Evolutionary conservation across 192 early-diverging fungal species (phyloP).

Genomic region (Coemansia sp.): DNA sequence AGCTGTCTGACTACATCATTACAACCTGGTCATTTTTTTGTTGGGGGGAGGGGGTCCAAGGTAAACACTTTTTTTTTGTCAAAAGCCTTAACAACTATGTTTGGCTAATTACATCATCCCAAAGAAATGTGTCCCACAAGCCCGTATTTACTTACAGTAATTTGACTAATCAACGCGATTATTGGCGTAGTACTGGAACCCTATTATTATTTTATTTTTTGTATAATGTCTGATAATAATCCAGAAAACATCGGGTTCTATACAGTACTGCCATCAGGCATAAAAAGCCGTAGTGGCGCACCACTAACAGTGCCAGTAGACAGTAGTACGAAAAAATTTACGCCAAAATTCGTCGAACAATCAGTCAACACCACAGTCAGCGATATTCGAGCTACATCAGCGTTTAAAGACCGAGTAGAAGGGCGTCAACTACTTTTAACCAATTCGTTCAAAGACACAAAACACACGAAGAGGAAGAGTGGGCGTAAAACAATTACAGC

Average conservation of each 20-base stretch:
- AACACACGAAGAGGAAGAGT: not conserved
- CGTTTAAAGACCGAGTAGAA: constrained; percentile 40
- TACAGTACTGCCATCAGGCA: constrained; percentile 19
- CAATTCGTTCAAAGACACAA: constrained; percentile 38
- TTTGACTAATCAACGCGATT: not conserved
- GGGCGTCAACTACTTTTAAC: constrained; percentile 42
- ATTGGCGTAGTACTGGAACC: not conserved
- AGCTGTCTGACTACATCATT: too few species aligned
- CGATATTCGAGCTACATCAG: constrained; percentile 14
- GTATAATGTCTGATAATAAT: not conserved
- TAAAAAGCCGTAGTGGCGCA: constrained; percentile 26
- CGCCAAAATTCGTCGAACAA: constrained; percentile 26
- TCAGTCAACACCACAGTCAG: constrained; percentile 21
- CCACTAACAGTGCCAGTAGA: constrained; percentile 32
- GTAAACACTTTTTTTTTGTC: too few species aligned
- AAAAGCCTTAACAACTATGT: too few species aligned
- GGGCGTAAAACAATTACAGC: constrained; percentile 63
- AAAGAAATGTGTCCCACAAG: not conserved
- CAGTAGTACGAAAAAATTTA: constrained; percentile 24
- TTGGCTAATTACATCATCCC: too few species aligned
- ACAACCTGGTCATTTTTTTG: too few species aligned
- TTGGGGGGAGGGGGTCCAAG: too few species aligned
- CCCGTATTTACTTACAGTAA: not conserved
- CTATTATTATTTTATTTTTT: not conserved
- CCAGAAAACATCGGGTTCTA: constrained; percentile 29